These are phyloP conservation scores for Sordariomycetes sp. DNA, from an alignment of 2,329 filamentous ascomycete species.

Conservation along the genomic window DNA sequence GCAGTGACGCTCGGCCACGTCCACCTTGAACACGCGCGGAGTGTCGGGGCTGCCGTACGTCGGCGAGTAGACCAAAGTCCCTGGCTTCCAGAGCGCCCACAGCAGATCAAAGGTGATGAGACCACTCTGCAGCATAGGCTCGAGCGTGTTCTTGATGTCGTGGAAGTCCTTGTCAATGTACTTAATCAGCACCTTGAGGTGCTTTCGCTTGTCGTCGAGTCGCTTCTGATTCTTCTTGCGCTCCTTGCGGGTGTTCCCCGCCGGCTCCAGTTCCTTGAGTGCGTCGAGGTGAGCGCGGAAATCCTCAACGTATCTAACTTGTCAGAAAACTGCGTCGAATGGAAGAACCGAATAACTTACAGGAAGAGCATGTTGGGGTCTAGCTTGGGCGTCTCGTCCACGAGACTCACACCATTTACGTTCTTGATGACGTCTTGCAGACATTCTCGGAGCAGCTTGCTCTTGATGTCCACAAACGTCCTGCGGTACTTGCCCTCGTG, in stretches of 20 bases:
- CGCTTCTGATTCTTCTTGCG: constrained; percentile 53
- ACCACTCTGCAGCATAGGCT: constrained; percentile 71
- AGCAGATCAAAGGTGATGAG: constrained; percentile 83
- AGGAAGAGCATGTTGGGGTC: constrained; percentile 65
- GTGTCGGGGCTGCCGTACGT: constrained; percentile 72
- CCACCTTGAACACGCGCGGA: constrained; percentile 74
- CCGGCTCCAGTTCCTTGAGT: constrained; percentile 48
- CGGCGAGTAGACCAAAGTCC: constrained; percentile 66
- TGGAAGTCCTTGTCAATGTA: constrained; percentile 79
- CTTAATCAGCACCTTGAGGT: constrained; percentile 64
- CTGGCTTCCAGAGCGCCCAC: constrained; percentile 85
- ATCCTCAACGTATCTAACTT: constrained; percentile 61
- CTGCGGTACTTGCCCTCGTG: constrained; percentile 70
- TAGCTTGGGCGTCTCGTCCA: constrained; percentile 68
- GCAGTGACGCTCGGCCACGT: constrained; percentile 61
- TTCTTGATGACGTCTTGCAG: constrained; percentile 28
- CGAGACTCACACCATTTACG: constrained; percentile 55
- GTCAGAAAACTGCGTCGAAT: no score
- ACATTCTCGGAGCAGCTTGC: constrained; percentile 64
- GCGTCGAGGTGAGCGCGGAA: constrained; percentile 55
- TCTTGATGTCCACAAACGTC: constrained; percentile 78
- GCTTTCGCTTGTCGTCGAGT: constrained; percentile 46
- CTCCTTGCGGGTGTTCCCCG: constrained; percentile 40
- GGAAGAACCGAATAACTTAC: no score
- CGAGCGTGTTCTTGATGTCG: constrained; percentile 65